Evolutionary conservation across 2,329 filamentous ascomycete species (phyloP).

Genomic region (Penicillium palitans): DNA sequence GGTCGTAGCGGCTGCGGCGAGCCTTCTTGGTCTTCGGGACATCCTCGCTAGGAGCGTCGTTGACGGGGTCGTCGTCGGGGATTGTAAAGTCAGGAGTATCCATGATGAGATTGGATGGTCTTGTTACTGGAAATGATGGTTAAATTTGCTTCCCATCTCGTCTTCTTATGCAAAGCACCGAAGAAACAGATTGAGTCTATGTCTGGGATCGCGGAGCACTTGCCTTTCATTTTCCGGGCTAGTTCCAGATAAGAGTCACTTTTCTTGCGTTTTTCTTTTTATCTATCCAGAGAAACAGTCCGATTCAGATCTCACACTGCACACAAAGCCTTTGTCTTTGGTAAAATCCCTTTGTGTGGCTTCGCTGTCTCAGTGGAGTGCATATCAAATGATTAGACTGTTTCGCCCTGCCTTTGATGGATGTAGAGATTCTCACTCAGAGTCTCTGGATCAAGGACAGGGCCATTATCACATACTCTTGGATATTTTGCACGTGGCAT

Average conservation of each 20-base stretch:
- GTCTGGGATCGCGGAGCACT: background rate
- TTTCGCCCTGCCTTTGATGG: background rate
- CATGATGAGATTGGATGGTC: background rate
- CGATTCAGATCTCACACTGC: background rate
- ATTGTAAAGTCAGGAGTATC: background rate
- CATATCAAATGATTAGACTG: background rate
- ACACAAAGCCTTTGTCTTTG: constrained; percentile 6
- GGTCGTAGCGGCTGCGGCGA: constrained; percentile 22
- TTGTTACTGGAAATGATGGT: background rate
- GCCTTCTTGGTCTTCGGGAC: constrained; percentile 21
- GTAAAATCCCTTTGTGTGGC: background rate
- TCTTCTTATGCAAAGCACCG: constrained; percentile 5
- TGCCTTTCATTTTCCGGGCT: constrained; percentile 6
- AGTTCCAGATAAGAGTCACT: background rate
- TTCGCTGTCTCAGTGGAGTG: background rate
- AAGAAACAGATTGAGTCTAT: background rate
- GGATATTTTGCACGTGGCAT: background rate
- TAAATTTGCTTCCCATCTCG: background rate
- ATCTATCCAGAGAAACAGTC: background rate
- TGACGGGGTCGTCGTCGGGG: constrained; percentile 9
- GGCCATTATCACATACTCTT: background rate
- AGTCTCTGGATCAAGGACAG: constrained; percentile 3
- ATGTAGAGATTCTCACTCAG: background rate
- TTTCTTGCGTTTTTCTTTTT: background rate
- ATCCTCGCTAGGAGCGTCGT: constrained; percentile 34